phyloP scores from a whole-genome alignment of 202 grass and related monocot genomes.

The Schoenoplectus triqueter region DNA sequence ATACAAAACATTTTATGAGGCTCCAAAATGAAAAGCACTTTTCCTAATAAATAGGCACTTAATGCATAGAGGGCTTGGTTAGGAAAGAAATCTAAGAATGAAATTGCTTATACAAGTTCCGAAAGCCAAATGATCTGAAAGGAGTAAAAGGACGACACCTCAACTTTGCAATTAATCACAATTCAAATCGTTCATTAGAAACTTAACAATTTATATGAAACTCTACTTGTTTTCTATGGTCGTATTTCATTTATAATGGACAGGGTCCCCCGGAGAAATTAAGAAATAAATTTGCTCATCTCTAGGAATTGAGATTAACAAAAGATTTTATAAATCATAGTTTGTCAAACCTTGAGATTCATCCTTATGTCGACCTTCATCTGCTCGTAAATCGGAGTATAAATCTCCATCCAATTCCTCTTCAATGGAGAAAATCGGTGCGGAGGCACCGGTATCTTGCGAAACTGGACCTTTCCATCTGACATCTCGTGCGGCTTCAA shows the following conservation, averaged over 20 bases:
- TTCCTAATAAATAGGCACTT: slow-evolving; percentile 3
- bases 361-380: slow-evolving; percentile 92
- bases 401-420: slow-evolving; percentile 83
- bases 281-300: no score
- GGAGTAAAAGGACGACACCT: background rate
- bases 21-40: background rate
- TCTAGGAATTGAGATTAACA: background rate
- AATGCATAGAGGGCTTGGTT: background rate
- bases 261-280: no score
- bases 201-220: background rate
- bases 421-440: slow-evolving; percentile 74
- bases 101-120: background rate
- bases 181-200: background rate
- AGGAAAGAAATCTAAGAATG: background rate
- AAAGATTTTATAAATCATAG: background rate
- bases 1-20: background rate
- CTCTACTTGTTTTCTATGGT: background rate
- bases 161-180: background rate
- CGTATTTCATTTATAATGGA: background rate
- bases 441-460: slow-evolving; percentile 64
- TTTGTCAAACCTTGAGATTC: slow-evolving; percentile 72
- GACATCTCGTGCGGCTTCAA: slow-evolving; percentile 85
- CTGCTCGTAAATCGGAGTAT: slow-evolving; percentile 74
- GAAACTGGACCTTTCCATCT: slow-evolving; percentile 68
- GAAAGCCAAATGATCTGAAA: background rate